Conservation (phyloP, 2,329 filamentous ascomycete genomes). For the Cladosporium halotolerans region DNA sequence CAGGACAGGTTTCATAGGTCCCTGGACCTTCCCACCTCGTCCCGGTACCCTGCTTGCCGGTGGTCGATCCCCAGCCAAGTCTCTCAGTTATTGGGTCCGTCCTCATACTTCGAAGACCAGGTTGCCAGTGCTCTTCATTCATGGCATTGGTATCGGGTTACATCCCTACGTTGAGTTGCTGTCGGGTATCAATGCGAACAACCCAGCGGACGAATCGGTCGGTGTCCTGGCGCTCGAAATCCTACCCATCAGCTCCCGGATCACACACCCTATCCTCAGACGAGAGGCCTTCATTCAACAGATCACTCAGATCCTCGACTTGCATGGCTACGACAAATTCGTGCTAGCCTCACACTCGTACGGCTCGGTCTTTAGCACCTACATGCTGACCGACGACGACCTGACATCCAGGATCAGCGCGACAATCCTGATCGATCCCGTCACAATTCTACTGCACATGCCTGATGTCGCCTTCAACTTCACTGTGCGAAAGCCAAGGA, state of each 20-base stretch:
- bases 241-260: slow-evolving; percentile 58
- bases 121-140: slow-evolving; percentile 60
- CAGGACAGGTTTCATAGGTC: slow-evolving; percentile 12
- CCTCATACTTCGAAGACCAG: slow-evolving; percentile 54
- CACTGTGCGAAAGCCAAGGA: slow-evolving; percentile 39
- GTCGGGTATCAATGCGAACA: slow-evolving; percentile 38
- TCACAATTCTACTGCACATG: slow-evolving; percentile 61
- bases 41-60: slow-evolving; percentile 45
- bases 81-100: slow-evolving; percentile 60
- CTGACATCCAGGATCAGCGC: slow-evolving; percentile 44
- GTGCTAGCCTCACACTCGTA: slow-evolving; percentile 57
- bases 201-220: slow-evolving; percentile 37
- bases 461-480: slow-evolving; percentile 70
- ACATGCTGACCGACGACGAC: slow-evolving; percentile 49
- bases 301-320: slow-evolving; percentile 51
- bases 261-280: slow-evolving; percentile 49
- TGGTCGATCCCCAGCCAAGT: slow-evolving; percentile 43
- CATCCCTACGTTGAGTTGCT: slow-evolving; percentile 57
- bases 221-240: slow-evolving; percentile 61
- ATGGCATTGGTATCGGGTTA: slow-evolving; percentile 65
- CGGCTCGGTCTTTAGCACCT: slow-evolving; percentile 57
- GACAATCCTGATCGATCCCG: slow-evolving; percentile 54
- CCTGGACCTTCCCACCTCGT: slow-evolving; percentile 55
- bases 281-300: slow-evolving; percentile 51
- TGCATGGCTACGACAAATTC: slow-evolving; percentile 53